Evolutionary conservation across 169 alveolate species (phyloP).

Genomic region (Toxoplasma gondii): DNA sequence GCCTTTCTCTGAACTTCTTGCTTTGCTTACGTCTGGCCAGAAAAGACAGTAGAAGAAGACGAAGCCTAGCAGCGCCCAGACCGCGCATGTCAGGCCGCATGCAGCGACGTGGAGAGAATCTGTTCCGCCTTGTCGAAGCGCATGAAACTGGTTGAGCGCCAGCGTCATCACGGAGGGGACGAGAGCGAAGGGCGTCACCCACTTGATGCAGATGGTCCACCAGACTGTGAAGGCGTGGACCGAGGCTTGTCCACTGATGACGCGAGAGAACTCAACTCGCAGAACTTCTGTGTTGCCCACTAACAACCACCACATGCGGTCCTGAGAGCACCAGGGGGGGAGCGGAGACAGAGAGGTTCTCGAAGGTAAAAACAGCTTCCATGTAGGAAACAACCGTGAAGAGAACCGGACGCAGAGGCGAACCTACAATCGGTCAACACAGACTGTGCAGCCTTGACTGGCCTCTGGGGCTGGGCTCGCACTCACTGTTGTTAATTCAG

Average conservation of each 20-base stretch:
- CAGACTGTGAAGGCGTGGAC: background rate
- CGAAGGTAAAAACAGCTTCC: background rate
- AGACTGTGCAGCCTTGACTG: no score
- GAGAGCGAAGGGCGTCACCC: background rate
- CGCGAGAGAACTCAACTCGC: constrained; percentile 17
- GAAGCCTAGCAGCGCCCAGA: background rate
- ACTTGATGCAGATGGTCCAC: background rate
- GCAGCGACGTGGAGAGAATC: background rate
- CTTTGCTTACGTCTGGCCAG: background rate
- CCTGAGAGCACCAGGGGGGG: background rate
- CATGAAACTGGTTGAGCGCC: background rate
- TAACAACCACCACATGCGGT: constrained; percentile 33
- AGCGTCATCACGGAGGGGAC: background rate
- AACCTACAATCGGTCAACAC: no score
- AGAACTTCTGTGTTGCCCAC: background rate
- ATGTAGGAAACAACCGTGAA: no score
- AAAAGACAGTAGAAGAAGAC: constrained; percentile 1
- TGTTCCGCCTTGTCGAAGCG: no score
- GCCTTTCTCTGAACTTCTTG: no score
- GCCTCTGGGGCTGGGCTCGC: no score
- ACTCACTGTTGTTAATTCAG: no score
- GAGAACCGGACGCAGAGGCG: no score
- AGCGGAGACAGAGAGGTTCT: background rate
- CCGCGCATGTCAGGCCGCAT: background rate
- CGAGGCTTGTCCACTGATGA: constrained; percentile 8